Conservation (phyloP, 2,329 filamentous ascomycete species). For the Trichophaea hybrida region DNA sequence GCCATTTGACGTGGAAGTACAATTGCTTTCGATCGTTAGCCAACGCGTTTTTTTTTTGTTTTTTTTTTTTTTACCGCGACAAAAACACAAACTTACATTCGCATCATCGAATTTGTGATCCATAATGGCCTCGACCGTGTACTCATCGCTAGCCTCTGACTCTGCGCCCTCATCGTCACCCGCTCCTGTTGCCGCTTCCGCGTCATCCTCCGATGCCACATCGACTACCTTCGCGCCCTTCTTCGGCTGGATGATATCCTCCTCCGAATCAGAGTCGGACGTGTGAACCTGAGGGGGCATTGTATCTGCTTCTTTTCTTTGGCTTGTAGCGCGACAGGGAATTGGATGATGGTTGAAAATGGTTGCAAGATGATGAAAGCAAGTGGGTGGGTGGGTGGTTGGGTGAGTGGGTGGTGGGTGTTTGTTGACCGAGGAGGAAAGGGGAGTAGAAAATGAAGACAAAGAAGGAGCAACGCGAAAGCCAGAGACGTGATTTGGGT, state of each 20-base stretch:
- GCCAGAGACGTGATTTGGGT: too few relatives aligned
- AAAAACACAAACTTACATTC: not conserved
- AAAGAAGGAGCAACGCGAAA: too few relatives aligned
- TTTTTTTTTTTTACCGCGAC: not conserved
- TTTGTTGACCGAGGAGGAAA: too few relatives aligned
- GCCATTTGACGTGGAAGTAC: conserved; percentile 64
- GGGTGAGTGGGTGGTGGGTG: too few relatives aligned
- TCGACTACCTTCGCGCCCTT: conserved; percentile 21
- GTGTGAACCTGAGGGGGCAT: not conserved
- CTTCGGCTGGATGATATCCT: conserved; percentile 20
- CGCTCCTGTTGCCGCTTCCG: conserved; percentile 13
- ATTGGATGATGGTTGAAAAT: too few relatives aligned
- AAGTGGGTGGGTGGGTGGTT: too few relatives aligned
- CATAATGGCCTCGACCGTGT: conserved; percentile 59
- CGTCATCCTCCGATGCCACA: not conserved
- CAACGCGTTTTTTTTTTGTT: not conserved
- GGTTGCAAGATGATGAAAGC: too few relatives aligned
- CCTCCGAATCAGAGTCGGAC: not conserved
- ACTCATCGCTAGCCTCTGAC: conserved; percentile 36
- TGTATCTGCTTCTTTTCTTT: not conserved
- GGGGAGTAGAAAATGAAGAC: too few relatives aligned
- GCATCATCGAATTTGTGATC: conserved; percentile 43
- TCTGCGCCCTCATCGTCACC: conserved; percentile 33
- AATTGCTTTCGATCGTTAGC: conserved; percentile 30
- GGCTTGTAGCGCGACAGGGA: too few relatives aligned